Base-by-base conservation (phyloP, 2,329 filamentous ascomycete genomes). In the Cercospora canescens region DNA sequence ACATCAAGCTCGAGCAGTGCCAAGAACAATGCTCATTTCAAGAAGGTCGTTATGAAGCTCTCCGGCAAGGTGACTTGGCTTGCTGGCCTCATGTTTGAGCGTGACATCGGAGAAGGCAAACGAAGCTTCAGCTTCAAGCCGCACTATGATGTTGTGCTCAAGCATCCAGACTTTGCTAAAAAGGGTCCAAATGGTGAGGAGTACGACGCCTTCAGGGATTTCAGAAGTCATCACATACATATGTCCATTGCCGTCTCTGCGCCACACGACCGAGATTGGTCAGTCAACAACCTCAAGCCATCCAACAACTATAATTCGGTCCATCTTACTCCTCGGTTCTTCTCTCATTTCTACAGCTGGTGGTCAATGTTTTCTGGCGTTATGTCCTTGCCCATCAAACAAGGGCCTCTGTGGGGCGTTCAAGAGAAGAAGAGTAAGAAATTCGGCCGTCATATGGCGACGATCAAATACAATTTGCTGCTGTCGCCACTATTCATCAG, bases 1-100 rank as follows among this genome's bases (percentile, higher is more conserved):
- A 82, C 68, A 60, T 70, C 88, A 34, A 87, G 85, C 59, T 86
- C 87, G 14, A 90, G 88, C 66, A 89, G 85, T 70, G 84, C 86
- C 74, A 91, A 88, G 72, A 87, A 90, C 37, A 88, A 90, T 2
- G 91, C 93, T n/a, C 85, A 89, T 0, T 99, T 99, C 84, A 97
- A 97, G 79, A 99, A 99, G 80, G 95, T 98, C 3, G 88, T 97
- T 60, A 98, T 99, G 94, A 99, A 99, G 79, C 85, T 99, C 12
- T 98, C 95, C 3, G 95, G 95, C 14, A 96, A 95, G 75, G 95
- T 99, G 0, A 91, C 93, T 78, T 97, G 93, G 92, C 86, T 94
- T 75, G 89, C 91, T 14, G 96, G 95, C 0, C 83, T 99, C 41
- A 92, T 96, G 58, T 99, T 99, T 76, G 95, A 99, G 79, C 89